Conservation (phyloP, 2,329 filamentous ascomycete species). For the Calonectria pseudoturangicola region DNA sequence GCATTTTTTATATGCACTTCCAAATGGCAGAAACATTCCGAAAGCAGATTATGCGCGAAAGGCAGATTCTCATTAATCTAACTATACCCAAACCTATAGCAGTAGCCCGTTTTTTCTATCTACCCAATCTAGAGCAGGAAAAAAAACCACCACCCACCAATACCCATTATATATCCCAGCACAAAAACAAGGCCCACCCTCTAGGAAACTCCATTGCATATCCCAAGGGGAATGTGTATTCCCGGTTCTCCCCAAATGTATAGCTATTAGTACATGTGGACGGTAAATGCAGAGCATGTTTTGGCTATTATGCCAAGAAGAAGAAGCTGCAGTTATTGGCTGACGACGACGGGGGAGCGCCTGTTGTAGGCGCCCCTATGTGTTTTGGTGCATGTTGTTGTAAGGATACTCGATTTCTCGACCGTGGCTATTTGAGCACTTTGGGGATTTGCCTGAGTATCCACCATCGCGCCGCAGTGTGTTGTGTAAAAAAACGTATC, state of each 20-base stretch:
- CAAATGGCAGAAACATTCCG: neutral
- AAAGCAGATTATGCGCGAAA: conserved; percentile 6
- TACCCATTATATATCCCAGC: conserved; percentile 1
- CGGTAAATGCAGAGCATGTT: neutral
- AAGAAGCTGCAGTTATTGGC: neutral
- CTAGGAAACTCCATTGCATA: conserved; percentile 21
- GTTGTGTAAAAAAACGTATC: conserved; percentile 7
- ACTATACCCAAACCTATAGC: neutral
- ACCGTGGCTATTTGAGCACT: neutral
- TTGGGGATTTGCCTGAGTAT: conserved; percentile 6
- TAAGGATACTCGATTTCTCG: neutral
- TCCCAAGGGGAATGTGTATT: conserved; percentile 4
- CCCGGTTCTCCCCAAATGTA: neutral
- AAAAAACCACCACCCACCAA: neutral
- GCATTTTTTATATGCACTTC: neutral
- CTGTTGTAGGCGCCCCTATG: neutral
- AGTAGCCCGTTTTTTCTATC: conserved; percentile 27
- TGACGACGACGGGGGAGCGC: neutral
- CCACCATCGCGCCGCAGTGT: conserved; percentile 11
- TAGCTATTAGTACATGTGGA: conserved; percentile 11
- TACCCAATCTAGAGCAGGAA: conserved; percentile 20
- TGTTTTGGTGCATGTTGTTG: neutral
- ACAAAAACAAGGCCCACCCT: neutral
- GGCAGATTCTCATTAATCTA: conserved; percentile 36
- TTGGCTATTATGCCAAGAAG: neutral